Conservation (phyloP, 2,329 filamentous ascomycete species). For the Emericellopsis atlantica region DNA sequence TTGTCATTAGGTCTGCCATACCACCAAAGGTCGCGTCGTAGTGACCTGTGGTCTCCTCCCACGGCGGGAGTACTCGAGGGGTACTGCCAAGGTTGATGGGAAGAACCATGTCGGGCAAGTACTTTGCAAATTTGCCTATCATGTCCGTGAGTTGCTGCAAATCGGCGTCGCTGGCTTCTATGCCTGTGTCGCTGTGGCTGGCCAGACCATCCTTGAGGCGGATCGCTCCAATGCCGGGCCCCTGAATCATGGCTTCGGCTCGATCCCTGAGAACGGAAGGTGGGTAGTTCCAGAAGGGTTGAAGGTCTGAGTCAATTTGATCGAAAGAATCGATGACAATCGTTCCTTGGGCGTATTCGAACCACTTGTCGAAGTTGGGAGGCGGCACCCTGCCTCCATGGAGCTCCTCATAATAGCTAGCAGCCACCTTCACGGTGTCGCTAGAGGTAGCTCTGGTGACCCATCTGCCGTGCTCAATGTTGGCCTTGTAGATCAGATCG, state of each 20-base stretch:
- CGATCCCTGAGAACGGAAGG: slow-evolving; percentile 56
- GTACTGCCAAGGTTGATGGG: slow-evolving; percentile 59
- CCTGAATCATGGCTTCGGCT: slow-evolving; percentile 23
- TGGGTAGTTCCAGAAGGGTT: slow-evolving; percentile 65
- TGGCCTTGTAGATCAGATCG: slow-evolving; percentile 33
- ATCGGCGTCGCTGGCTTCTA: slow-evolving; percentile 17
- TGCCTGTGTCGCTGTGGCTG: slow-evolving; percentile 18
- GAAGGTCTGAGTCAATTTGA: slow-evolving; percentile 61
- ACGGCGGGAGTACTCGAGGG: slow-evolving; percentile 33
- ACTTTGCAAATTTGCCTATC: slow-evolving; percentile 57
- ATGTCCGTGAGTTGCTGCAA: slow-evolving; percentile 44
- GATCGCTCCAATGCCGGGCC: slow-evolving; percentile 32
- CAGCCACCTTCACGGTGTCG: slow-evolving; percentile 30
- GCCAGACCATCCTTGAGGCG: slow-evolving; percentile 55
- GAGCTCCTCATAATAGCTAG: slow-evolving; percentile 34
- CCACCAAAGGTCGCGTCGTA: slow-evolving; percentile 11
- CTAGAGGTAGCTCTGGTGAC: slow-evolving; percentile 31
- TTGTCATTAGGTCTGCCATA: slow-evolving; percentile 15
- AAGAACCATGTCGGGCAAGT: slow-evolving; percentile 72
- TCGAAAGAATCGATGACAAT: slow-evolving; percentile 70
- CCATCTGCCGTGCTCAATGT: slow-evolving; percentile 36
- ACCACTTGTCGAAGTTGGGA: slow-evolving; percentile 77
- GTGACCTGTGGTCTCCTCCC: slow-evolving; percentile 37
- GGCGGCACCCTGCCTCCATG: slow-evolving; percentile 59
- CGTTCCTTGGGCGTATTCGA: slow-evolving; percentile 60